Conservation (phyloP, 164 flowering plant species). For the Saururus chinensis region DNA sequence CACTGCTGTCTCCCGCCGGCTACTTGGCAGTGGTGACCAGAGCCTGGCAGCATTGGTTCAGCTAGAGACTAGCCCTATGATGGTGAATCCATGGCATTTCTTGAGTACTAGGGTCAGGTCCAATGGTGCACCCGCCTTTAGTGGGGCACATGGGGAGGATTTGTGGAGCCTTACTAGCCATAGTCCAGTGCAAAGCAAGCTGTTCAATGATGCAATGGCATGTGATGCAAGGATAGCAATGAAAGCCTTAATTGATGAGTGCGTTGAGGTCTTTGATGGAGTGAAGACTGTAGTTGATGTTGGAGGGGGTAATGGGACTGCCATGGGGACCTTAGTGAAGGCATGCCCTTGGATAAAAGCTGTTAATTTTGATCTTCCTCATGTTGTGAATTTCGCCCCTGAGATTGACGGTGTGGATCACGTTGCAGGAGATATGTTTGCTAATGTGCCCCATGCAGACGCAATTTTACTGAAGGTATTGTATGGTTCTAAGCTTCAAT, state of each 20-base stretch:
- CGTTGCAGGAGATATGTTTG: constrained; percentile 9
- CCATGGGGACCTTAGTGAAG: constrained; percentile 1
- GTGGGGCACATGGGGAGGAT: constrained; percentile 5
- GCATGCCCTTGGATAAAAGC: constrained; percentile 7
- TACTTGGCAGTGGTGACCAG: neutral
- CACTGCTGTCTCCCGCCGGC: constrained; percentile 8
- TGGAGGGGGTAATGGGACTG: constrained; percentile 8
- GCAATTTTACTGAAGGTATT: constrained; percentile 6
- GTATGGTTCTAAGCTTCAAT: too few relatives aligned
- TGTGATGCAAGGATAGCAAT: neutral
- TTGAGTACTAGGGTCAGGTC: neutral
- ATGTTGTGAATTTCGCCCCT: constrained; percentile 4
- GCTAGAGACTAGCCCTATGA: constrained; percentile 6
- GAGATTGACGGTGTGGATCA: neutral
- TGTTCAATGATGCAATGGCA: constrained; percentile 8
- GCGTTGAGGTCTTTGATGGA: constrained; percentile 2
- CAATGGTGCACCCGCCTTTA: neutral
- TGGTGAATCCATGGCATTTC: constrained; percentile 6
- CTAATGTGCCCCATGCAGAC: constrained; percentile 4
- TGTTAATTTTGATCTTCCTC: constrained; percentile 3
- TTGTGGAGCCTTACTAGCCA: constrained; percentile 4
- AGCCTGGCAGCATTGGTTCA: constrained; percentile 5
- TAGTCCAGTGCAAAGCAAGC: neutral
- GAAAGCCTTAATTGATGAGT: neutral
- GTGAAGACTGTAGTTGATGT: constrained; percentile 6